Percentiles rank a stretch among this genome's conserved stretches.
These are phyloP conservation scores for Colletotrichum sidae DNA, from an alignment of 2,329 filamentous ascomycete species.

Conservation along the genomic window DNA sequence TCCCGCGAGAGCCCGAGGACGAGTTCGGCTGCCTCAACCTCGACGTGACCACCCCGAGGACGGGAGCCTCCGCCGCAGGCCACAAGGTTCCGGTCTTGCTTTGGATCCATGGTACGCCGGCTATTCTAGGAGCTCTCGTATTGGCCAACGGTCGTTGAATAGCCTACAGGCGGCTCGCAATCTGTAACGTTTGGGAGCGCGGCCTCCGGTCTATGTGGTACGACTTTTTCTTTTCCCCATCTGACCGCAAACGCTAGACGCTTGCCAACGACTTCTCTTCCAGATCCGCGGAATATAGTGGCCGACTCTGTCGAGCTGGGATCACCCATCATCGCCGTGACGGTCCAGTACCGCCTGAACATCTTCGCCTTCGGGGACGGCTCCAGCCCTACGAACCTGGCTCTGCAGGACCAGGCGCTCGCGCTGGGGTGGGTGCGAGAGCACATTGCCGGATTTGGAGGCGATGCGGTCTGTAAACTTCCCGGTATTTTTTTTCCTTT, in stretches of 20 bases:
- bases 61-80: background rate
- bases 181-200: constrained; percentile 56
- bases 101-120: constrained; percentile 55
- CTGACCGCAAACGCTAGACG: background rate
- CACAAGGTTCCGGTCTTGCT: constrained; percentile 50
- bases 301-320: constrained; percentile 47
- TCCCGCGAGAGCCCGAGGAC: constrained; percentile 47
- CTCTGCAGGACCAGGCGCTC: constrained; percentile 48
- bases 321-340: constrained; percentile 38
- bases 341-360: constrained; percentile 42
- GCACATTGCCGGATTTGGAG: constrained; percentile 44
- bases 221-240: constrained; percentile 9
- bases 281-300: constrained; percentile 50
- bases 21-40: constrained; percentile 58
- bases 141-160: constrained; percentile 54
- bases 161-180: constrained; percentile 52
- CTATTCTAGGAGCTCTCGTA: constrained; percentile 47
- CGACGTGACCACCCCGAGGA: constrained; percentile 49
- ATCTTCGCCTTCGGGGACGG: constrained; percentile 56
- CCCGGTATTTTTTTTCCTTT: too few relatives aligned
- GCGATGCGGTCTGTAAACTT: constrained; percentile 40
- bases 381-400: constrained; percentile 49
- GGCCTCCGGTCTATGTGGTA: constrained; percentile 55
- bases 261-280: background rate
- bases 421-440: constrained; percentile 46